Evolutionary conservation across 2,329 filamentous ascomycete genomes (phyloP), one percentile per base, ranked within the genome.

Genomic region (Curvularia verruculosa): DNA sequence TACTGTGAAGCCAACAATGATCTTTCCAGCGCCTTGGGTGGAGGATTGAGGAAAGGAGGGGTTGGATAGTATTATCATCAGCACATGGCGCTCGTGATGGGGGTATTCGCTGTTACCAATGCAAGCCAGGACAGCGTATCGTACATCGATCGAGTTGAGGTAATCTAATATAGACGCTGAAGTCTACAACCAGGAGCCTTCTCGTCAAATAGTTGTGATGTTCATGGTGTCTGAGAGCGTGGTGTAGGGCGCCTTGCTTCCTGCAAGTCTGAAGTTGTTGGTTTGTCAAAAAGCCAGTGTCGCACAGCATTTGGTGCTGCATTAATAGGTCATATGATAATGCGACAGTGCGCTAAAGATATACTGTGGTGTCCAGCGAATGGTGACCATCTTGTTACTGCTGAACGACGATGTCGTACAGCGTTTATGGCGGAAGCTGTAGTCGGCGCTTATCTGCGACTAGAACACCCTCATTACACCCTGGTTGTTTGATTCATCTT

Each of bases 311-410:
- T 0, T 31, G 31, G 54, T 41, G 45, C 29, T 56, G 49, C 37
- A 21, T 26, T 15, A 19, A n/a, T 26, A 47, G 40, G 54, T 52
- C 47, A 52, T 57, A 21, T 57, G 58, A 57, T 51, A 52, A 21
- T 50, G 54, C 50, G 43, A 45, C 28, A 47, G 41, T 19, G 28
- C 19, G 46, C 24, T 13, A 43, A 41, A 21, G 40, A 46, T 29
- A 39, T 19, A 21, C n/a, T 24, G 28, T 39, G n/a, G 23, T 37
- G 37, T 39, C 19, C 26, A 45, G 45, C 18, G 28, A 54, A 40
- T 52, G 21, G 21, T 18, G 31, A 39, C 23, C 34, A 10, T 44
- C 28, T 3, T 34, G 24, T 37, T 23, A 5, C 23, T 34, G 5
- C 10, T 23, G 15, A 8, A n/a, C 2, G 19, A 50, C n/a, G 2